A percentile compares a stretch with the other conserved stretches of the same genome.
Conservation (phyloP, 164 flowering plant species). For the Cinnamomum chago region DNA sequence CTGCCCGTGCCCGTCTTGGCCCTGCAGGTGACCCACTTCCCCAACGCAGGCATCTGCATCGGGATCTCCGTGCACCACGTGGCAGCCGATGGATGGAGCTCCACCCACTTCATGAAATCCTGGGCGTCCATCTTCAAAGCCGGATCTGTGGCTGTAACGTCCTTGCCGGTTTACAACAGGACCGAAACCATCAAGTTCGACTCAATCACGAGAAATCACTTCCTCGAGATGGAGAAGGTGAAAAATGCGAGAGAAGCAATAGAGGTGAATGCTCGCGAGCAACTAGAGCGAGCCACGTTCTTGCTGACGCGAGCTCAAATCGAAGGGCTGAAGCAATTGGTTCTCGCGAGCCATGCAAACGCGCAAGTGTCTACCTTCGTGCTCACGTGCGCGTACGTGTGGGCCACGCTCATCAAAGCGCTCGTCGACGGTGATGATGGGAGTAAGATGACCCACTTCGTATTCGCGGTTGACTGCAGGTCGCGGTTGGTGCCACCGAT, state of each 20-base stretch:
- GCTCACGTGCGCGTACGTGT: constrained; percentile 25
- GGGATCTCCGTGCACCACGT: constrained; percentile 12
- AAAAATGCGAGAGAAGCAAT: not conserved
- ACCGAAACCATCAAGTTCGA: not conserved
- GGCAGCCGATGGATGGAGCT: constrained; percentile 7
- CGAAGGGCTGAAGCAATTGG: constrained; percentile 4
- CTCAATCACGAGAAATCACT: not conserved
- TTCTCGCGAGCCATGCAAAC: not conserved
- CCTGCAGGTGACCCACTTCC: constrained; percentile 20
- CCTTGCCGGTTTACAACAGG: constrained; percentile 9
- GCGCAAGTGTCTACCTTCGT: constrained; percentile 26
- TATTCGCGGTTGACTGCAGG: constrained; percentile 30
- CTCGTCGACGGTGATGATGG: not conserved
- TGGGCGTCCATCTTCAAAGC: constrained; percentile 16
- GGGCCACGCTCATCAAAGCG: constrained; percentile 36
- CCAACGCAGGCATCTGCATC: constrained; percentile 13
- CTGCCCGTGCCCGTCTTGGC: constrained; percentile 7
- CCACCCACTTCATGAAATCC: constrained; percentile 12
- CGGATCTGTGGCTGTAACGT: not conserved
- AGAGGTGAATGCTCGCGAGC: not conserved
- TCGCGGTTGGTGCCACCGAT: constrained; percentile 19
- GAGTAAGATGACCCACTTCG: constrained; percentile 11
- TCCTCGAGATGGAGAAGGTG: not conserved
- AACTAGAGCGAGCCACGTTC: constrained; percentile 7
- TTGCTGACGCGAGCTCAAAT: not conserved